Base-by-base conservation (phyloP, 441 rosid genomes). In the Mallotus japonicus region DNA sequence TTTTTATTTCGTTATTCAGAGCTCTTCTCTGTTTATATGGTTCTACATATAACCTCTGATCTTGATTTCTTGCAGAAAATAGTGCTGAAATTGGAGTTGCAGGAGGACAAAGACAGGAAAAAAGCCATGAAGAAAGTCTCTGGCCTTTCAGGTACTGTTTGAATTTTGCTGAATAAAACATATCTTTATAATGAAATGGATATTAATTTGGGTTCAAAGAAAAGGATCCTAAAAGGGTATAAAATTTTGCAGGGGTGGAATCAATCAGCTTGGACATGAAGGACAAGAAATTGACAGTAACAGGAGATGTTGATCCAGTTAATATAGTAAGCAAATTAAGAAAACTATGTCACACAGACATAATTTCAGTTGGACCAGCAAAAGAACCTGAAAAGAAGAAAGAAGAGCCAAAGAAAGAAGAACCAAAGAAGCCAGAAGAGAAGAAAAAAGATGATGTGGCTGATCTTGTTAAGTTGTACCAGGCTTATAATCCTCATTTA, bases 331-430 rank as follows among this genome's bases (percentile, higher is more conserved):
- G 62, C 72, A 86, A 90, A 75, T 76, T 89, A 76, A 85, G 90
- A 76, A 90, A 89, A 80, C 53, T 67, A 3, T 90, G 93, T 71
- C 46, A 2, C 32, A 63, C 92, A 2, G 85, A 86, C 0, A 80
- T 92, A 7, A 28, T 84, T 19, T 76, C 92, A 1, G 96, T 88
- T 0, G 96, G 89, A 65, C 85, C 83, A 14, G 90, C 86, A 46
- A 91, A 89, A 78, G 89, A 89, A 71, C 81, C 86, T 0, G 87
- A 81, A 75, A 84, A 86, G 85, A 87, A 86, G 80, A 89, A 87
- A 19, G 86, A 78, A 62, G 82, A 83, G 17, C 78, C 73, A 14
- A 70, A 53, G 50, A 73, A 76, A 44, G 55, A 28, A 28, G 77
- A 70, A 46, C 79, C 77, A 0, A 44, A 69, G 37, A 81, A 74